Conservation (phyloP, 495 filamentous ascomycete species). For the Hypoxylon crocopeplum region DNA sequence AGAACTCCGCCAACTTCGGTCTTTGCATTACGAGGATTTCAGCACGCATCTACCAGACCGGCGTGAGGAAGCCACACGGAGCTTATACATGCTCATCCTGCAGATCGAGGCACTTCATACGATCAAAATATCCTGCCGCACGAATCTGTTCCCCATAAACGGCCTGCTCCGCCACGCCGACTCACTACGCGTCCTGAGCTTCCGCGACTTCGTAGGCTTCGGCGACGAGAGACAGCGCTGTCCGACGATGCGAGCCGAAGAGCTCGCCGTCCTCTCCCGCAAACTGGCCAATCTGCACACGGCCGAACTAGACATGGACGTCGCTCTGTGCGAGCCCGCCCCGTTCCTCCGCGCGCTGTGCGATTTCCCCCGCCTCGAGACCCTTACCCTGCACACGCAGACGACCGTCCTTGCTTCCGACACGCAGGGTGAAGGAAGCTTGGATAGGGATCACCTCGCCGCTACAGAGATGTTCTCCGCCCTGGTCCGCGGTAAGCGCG, state of each 20-base stretch:
- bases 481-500: slow-evolving; percentile 15
- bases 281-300: slow-evolving; percentile 14
- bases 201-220: slow-evolving; percentile 41
- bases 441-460: slow-evolving; percentile 15
- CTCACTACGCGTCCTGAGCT: slow-evolving; percentile 28
- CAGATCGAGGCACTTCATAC: slow-evolving; percentile 33
- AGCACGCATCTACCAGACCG: slow-evolving; percentile 26
- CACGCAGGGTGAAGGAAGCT: not conserved
- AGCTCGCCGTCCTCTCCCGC: slow-evolving; percentile 25
- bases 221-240: slow-evolving; percentile 31
- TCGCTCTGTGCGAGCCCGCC: slow-evolving; percentile 3
- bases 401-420: slow-evolving; percentile 29
- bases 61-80: slow-evolving; percentile 23
- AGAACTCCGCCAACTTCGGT: slow-evolving; percentile 27
- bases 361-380: slow-evolving; percentile 25
- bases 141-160: slow-evolving; percentile 27
- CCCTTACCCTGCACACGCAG: slow-evolving; percentile 39
- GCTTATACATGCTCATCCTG: slow-evolving; percentile 29
- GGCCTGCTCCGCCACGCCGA: slow-evolving; percentile 30
- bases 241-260: slow-evolving; percentile 29
- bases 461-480: slow-evolving; percentile 5
- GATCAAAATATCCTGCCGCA: slow-evolving; percentile 34
- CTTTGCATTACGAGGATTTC: slow-evolving; percentile 39
- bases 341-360: slow-evolving; percentile 26
- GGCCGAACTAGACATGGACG: slow-evolving; percentile 42